Base-by-base conservation (phyloP, 805 yeast genomes). In the Suhomyces prunicola region DNA sequence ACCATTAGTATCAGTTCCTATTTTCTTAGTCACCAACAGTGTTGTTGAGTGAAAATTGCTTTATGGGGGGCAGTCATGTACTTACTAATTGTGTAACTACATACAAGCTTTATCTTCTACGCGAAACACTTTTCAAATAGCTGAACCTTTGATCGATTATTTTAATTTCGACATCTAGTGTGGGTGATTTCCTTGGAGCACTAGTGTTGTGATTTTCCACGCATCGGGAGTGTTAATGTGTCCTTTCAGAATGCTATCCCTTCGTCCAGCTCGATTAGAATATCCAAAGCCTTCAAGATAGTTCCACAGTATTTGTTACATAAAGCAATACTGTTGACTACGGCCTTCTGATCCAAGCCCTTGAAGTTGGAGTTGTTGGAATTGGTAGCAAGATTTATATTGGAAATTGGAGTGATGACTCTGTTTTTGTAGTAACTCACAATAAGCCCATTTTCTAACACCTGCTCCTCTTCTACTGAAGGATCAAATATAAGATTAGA, bases 381-480 rank as follows among this genome's bases (percentile, higher is more conserved):
- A 46, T 80, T 76, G 7, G 75, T 75, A 40, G 84, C 84, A 24
- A 90, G 73, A 47, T 85, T 83, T n/a, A 88, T 68, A 17, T 87
- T 84, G 57, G 84, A 78, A 3, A 91, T 73, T 0, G 97, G 97
- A 0, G 96, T 79, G 9, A 85, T 81, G 0, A 89, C 81, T 53
- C 77, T 74, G n/a, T 84, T 84, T 53, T 84, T 72, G 52, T 81
- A 80, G 83, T 87, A 93, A 33, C 92, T 85, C 3, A 89, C 66
- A 46, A 91, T 73, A 19, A 93, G 57, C 0, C 97, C 97, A 54
- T 88, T 86, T 58, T 93, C 97, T 54, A 91, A 78, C 2, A 92
- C 96, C 55, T 85, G 88, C 65, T 89, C 92, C 68, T 93, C 99
- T 54, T 86, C 88, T n/a, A 82, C 73, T 1, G 96, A 85, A 0